Base-by-base conservation (phyloP, 2,329 filamentous ascomycete genomes). In the Fusarium irregulare region DNA sequence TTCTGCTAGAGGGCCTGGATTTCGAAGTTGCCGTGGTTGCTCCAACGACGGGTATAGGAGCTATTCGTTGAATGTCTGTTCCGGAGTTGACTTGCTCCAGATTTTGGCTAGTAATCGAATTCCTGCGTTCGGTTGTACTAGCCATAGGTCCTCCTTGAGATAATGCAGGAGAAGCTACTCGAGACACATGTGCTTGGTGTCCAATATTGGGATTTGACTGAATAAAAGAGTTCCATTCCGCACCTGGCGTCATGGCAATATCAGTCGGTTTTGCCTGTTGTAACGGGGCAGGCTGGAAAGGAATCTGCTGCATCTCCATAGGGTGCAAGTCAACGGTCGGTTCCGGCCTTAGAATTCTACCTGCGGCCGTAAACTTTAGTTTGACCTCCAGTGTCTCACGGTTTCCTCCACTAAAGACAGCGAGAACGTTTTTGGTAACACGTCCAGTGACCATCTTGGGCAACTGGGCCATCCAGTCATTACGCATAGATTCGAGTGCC, bases 351-450 rank as follows among this genome's bases (percentile, higher is more conserved):
- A 79, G 78, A 46, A 83, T 86, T 55, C 87, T 92, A 20, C 90
- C 86, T 37, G 97, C 91, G 18, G 91, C 91, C 3, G 94, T 91
- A 60, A 99, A 85, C 77, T 93, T 94, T 66, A 99, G 85, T 79
- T 92, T 97, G 71, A 99, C 95, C 81, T 99, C 96, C 63, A 99
- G 83, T 1, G 93, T 98, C 80, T 98, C 94, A 73, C 91, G 92
- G 64, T 91, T 87, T 32, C 93, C 93, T 75, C 92, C 93, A 41
- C 90, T 90, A 77, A 98, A 97, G 25, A 98, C 84, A 12, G 92
- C 93, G 47, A 97, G 84, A 46, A 94, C 82, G 77, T 97, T 98
- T 77, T 92, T 93, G 76, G 92, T 93, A 57, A 99, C 93, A 34
- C 94, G 91, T 60, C 96, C 96, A 10, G 95, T 98, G 69, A 99